Evolutionary conservation across 352 stramenopile species (phyloP), one percentile per base, ranked within the genome.

Genomic region (Phytophthora crassamura): DNA sequence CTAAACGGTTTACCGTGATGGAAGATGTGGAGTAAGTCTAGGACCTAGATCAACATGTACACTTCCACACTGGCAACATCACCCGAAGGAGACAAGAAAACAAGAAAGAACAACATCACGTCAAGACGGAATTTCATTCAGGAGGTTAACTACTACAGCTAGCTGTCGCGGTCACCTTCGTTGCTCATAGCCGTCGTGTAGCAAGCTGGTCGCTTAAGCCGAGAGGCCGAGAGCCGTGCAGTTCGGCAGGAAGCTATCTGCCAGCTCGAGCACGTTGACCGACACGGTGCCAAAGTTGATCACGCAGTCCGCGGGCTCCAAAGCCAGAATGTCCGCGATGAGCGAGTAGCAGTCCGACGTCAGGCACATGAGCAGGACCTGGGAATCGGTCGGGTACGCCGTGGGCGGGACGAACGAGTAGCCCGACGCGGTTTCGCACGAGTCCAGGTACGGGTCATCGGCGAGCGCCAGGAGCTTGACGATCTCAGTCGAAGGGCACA

Each of bases 211-310:
- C 46, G 50, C 51, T 64, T 69, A 72, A 38, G 45, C 58, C 42
- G 15, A 64, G 9, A 80, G 55, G 5, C 65, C 59, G 43, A 77
- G 63, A 56, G 60, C 55, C 16, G 63, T 72, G 64, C 78, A 88
- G 45, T 72, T 70, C 3, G 71, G 67, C 35, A 43, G 36, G 62
- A 78, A 81, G 50, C 65, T 72, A 20, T 83, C 71, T 9, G 69
- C 47, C 45, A 87, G 56, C 53, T 83, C 36, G 46, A 80, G 64
- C 47, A 85, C 66, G 64, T 85, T 88, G 57, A 88, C 67, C 22
- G 48, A 64, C 35, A 77, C 69, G 20, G 49, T 64, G 48, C 72
- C 64, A 64, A 84, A 78, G 69, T 74, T 47, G 46, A 75, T 62
- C 22, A 80, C 59, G 56, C 78, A 88, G 66, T 88, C 78, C 3